Evolutionary conservation across 805 yeast genomes (phyloP).

Genomic region (Candida sakaeoensis): DNA sequence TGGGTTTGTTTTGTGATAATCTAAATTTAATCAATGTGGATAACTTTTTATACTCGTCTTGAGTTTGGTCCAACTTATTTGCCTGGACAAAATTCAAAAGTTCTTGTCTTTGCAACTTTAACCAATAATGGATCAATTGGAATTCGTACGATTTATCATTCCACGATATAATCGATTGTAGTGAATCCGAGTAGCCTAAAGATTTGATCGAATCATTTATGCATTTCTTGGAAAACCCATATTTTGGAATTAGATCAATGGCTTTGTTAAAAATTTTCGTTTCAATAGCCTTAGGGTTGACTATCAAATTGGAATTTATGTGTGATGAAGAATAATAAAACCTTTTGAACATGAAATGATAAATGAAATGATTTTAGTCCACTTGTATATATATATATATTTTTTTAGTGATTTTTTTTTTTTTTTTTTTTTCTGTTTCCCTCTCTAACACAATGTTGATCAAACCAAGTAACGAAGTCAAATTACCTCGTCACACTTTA

Average conservation of each 20-base stretch:
- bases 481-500: conserved; percentile 49
- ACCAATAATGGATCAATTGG: conserved; percentile 50
- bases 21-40: conserved; percentile 47
- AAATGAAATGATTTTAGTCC: too few relatives aligned
- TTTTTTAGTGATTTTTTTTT: background rate
- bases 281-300: conserved; percentile 33
- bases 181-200: conserved; percentile 50
- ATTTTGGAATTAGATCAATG: conserved; percentile 42
- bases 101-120: conserved; percentile 41
- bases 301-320: conserved; percentile 30
- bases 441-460: conserved; percentile 24
- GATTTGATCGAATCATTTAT: conserved; percentile 47
- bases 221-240: conserved; percentile 49
- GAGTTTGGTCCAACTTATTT: conserved; percentile 24
- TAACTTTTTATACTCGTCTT: conserved; percentile 40
- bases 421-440: background rate
- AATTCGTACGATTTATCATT: conserved; percentile 50
- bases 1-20: conserved; percentile 48
- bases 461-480: conserved; percentile 48
- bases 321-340: conserved; percentile 37
- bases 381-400: too few relatives aligned
- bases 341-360: conserved; percentile 5
- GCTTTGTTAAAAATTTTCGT: conserved; percentile 38
- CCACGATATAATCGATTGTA: conserved; percentile 35
- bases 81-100: conserved; percentile 28